Evolutionary conservation across 495 filamentous ascomycete genomes (phyloP).

Genomic region (Penicillium goetzii): DNA sequence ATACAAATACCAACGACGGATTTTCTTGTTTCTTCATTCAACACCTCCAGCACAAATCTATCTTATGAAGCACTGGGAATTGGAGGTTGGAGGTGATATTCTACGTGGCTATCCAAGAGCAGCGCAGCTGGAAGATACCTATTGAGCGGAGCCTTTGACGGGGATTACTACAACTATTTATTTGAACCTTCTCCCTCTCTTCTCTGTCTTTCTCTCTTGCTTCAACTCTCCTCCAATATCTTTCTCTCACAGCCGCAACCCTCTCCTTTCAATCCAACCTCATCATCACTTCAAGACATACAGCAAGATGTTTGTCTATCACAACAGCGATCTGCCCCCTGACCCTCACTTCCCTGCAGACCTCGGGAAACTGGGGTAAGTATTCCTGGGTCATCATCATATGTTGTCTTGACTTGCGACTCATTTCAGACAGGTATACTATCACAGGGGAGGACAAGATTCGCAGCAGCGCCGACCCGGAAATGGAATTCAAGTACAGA

Average conservation of each 20-base stretch:
- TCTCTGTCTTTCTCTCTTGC: not conserved
- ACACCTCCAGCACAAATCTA: not conserved
- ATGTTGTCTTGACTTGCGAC: not conserved
- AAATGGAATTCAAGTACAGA: slow-evolving; percentile 72
- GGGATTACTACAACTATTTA: not conserved
- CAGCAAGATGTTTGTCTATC: slow-evolving; percentile 68
- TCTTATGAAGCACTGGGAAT: not conserved
- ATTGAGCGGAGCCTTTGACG: not conserved
- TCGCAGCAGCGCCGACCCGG: slow-evolving; percentile 63
- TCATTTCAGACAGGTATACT: slow-evolving; percentile 58
- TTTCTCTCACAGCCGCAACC: not conserved
- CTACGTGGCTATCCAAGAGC: not conserved
- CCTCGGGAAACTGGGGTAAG: slow-evolving; percentile 71
- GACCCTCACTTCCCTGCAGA: slow-evolving; percentile 68
- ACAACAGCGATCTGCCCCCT: slow-evolving; percentile 63
- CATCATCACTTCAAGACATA: not conserved
- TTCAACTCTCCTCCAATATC: not conserved
- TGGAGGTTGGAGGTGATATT: not conserved
- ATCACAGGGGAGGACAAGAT: slow-evolving; percentile 74
- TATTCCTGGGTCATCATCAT: not conserved
- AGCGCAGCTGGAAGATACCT: not conserved
- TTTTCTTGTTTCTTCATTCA: slow-evolving; percentile 12
- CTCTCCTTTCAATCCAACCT: slow-evolving; percentile 11
- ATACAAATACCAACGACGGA: slow-evolving; percentile 25
- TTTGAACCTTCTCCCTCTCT: not conserved